phyloP scores from a whole-genome alignment of 2,329 filamentous ascomycete genomes.

The Tolypocladium nubicola region DNA sequence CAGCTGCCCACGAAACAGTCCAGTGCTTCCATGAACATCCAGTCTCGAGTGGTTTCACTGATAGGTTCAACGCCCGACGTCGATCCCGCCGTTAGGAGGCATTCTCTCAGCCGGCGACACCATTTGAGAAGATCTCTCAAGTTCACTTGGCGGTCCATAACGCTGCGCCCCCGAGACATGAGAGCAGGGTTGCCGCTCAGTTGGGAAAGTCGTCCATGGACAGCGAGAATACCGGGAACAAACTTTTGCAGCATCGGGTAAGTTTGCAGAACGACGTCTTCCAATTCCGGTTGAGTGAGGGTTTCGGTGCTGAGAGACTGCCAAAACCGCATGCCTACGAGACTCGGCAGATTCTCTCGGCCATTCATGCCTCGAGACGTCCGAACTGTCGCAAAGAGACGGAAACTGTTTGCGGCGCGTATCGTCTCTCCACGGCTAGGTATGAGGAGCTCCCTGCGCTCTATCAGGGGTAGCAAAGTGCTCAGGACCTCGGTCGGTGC shows the following conservation, averaged over 20 bases:
- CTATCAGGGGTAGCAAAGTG: constrained; percentile 82
- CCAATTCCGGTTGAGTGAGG: constrained; percentile 59
- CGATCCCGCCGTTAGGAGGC: constrained; percentile 50
- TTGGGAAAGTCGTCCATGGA: constrained; percentile 43
- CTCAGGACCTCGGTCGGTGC: constrained; percentile 93
- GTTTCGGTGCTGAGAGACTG: constrained; percentile 59
- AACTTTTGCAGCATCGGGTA: constrained; percentile 61
- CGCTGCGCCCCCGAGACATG: constrained; percentile 27
- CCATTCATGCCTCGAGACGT: constrained; percentile 61
- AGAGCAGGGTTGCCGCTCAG: constrained; percentile 34
- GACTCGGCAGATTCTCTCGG: constrained; percentile 54
- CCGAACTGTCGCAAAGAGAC: constrained; percentile 83
- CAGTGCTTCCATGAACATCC: constrained; percentile 86
- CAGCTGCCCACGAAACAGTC: constrained; percentile 86
- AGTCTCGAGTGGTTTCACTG: constrained; percentile 61
- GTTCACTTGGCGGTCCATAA: constrained; percentile 45
- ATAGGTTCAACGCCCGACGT: constrained; percentile 60
- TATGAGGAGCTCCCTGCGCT: constrained; percentile 82
- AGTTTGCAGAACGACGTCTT: constrained; percentile 58
- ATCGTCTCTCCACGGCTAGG: constrained; percentile 82
- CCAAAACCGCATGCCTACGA: constrained; percentile 85
- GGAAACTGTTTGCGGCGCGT: constrained; percentile 73
- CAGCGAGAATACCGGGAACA: constrained; percentile 45
- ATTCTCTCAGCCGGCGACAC: constrained; percentile 64
- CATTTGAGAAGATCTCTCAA: constrained; percentile 83